Evolutionary conservation across 2,329 filamentous ascomycete genomes (phyloP).

Genomic region (Coniella vitis): DNA sequence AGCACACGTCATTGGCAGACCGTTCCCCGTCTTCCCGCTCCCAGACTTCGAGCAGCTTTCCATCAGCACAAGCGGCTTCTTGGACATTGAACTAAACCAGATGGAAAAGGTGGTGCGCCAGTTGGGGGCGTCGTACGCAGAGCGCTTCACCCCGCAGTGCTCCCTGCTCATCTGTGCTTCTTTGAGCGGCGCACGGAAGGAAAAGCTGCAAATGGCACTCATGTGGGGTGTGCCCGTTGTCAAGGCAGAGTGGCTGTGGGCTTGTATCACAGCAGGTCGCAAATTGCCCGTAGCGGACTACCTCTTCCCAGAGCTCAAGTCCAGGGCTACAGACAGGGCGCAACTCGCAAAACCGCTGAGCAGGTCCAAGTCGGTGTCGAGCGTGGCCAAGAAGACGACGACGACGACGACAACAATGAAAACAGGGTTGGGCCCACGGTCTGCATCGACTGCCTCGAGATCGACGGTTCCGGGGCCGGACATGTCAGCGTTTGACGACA

Average conservation of each 20-base stretch:
- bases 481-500: conserved; percentile 14
- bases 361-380: conserved; percentile 12
- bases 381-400: conserved; percentile 9
- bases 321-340: conserved; percentile 18
- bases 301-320: conserved; percentile 40
- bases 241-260: conserved; percentile 75
- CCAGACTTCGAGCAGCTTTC: conserved; percentile 61
- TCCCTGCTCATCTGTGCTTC: conserved; percentile 71
- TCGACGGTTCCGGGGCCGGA: conserved; percentile 9
- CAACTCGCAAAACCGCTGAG: conserved; percentile 4
- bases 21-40: conserved; percentile 66
- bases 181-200: conserved; percentile 49
- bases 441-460: conserved; percentile 1
- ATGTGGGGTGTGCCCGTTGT: conserved; percentile 78
- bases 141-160: conserved; percentile 64
- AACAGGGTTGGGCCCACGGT: conserved; percentile 1
- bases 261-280: conserved; percentile 58
- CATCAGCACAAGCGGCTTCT: conserved; percentile 77
- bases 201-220: conserved; percentile 73
- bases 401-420: conserved; percentile 7
- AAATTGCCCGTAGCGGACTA: conserved; percentile 39
- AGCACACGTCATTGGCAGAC: conserved; percentile 66
- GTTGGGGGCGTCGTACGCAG: conserved; percentile 74
- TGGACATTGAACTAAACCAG: conserved; percentile 78
- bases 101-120: conserved; percentile 69